A percentile compares a stretch with the other conserved stretches of the same genome.
phyloP scores from a whole-genome alignment of 179 eudicot species.

The Silene coronaria region DNA sequence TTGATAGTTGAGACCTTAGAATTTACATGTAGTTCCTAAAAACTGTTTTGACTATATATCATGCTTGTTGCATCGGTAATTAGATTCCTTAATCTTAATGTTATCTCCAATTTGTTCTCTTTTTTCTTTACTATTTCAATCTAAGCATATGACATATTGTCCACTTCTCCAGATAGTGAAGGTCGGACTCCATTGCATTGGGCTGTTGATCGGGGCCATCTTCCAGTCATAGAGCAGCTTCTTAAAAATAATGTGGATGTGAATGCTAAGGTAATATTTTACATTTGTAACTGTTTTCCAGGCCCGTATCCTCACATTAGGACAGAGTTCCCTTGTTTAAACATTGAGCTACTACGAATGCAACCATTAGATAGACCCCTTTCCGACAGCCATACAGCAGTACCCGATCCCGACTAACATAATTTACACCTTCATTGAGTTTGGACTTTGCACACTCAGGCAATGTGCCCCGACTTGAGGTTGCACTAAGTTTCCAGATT shows the following conservation, averaged over 20 bases:
- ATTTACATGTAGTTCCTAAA: neutral
- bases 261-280: constrained; percentile 59
- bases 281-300: neutral
- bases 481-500: neutral
- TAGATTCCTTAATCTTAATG: neutral
- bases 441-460: neutral
- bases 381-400: neutral
- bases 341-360: neutral
- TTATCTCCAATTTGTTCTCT: neutral
- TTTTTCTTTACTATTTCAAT: neutral
- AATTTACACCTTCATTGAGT: neutral
- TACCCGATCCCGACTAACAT: neutral
- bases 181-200: constrained; percentile 88
- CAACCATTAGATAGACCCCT: neutral
- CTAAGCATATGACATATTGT: neutral
- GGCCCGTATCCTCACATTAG: neutral
- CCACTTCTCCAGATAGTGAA: constrained; percentile 64
- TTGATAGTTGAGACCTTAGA: neutral
- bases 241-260: constrained; percentile 62
- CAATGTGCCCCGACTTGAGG: neutral
- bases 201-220: constrained; percentile 95
- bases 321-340: neutral
- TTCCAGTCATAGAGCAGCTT: constrained; percentile 54
- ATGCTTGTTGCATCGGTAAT: neutral
- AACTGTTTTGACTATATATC: constrained; percentile 1